Base-by-base conservation (phyloP, 164 flowering plant genomes). In the Vitis riparia region DNA sequence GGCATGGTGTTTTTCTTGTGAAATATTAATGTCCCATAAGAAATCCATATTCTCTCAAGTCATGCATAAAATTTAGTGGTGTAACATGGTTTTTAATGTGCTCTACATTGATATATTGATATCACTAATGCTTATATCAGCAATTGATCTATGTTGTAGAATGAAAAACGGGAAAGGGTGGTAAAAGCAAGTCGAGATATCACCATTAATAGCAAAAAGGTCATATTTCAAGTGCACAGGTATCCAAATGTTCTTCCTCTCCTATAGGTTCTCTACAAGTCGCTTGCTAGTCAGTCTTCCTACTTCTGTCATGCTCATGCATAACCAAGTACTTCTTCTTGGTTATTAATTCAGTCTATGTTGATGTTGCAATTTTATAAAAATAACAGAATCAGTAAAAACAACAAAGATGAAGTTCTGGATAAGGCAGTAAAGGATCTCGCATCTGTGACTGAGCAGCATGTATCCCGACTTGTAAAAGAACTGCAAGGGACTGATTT, bases 191-290 rank as follows among this genome's bases (percentile, higher is more conserved):
- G 97, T 73, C 89, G 98, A 16, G 98, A 94, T 82, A 81, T 94
- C 62, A 92, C 97, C 53, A 89, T 92, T 65, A 89, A 92, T 79
- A 94, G 98, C 85, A 94, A 94, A 78, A 94, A 92, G 77, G 98
- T 94, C 69, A 94, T 94, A 68, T 94, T 92, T 81, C 97, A 92
- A 75, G 97, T 94, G 62, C 98, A 94, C 77, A 91, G 98, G 98
- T 91, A 80, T 74, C 19, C 2, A 53, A 1, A 64, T 68, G n/a
- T 52, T 50, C 55, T 17, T 27, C 63, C 8, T 44, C 2, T 16
- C 52, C 16, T 58, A 16, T 16, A 17, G n/a, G 51, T 55, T 49
- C 19, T 62, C 19, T 44, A 15, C 51, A 37, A 2, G 49, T 37
- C 3, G 37, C 23, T 27, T 68, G 17, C 17, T 16, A 27, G 6